Conservation (phyloP, 139 green algal species). For the Chlorella sp. region DNA sequence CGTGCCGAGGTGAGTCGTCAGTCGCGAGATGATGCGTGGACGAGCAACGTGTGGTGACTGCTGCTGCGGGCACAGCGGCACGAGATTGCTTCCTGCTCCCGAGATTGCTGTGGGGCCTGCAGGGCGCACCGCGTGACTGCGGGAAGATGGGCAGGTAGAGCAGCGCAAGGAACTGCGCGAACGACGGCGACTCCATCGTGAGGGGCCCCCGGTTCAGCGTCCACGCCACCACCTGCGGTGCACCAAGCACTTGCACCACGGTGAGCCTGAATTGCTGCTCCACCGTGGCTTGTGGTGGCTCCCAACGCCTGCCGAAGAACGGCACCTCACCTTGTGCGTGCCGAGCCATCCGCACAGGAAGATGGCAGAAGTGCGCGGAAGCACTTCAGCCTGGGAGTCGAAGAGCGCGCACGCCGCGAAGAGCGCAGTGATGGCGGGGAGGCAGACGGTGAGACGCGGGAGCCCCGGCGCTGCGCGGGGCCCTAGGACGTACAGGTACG, state of each 20-base stretch:
- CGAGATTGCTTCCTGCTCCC: no score
- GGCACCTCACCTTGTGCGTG: background rate
- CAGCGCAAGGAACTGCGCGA: background rate
- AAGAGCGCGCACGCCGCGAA: background rate
- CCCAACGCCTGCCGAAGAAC: background rate
- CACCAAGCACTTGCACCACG: background rate
- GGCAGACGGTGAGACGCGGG: background rate
- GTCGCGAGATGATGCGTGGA: no score
- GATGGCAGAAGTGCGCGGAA: background rate
- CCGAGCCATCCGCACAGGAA: background rate
- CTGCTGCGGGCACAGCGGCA: no score
- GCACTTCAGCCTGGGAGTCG: background rate
- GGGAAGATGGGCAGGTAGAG: background rate
- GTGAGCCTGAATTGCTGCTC: background rate
- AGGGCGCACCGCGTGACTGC: no score
- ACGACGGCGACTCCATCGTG: background rate
- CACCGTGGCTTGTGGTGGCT: background rate
- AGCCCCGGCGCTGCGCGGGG: no score
- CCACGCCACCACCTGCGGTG: background rate
- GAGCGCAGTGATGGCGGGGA: background rate
- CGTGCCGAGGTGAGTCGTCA: no score
- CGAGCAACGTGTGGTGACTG: no score
- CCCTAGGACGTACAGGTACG: no score
- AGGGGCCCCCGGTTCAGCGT: background rate
- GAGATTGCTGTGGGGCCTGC: no score